phyloP scores from a whole-genome alignment of 805 yeast genomes.

The Saccharomyces eubayanus region DNA sequence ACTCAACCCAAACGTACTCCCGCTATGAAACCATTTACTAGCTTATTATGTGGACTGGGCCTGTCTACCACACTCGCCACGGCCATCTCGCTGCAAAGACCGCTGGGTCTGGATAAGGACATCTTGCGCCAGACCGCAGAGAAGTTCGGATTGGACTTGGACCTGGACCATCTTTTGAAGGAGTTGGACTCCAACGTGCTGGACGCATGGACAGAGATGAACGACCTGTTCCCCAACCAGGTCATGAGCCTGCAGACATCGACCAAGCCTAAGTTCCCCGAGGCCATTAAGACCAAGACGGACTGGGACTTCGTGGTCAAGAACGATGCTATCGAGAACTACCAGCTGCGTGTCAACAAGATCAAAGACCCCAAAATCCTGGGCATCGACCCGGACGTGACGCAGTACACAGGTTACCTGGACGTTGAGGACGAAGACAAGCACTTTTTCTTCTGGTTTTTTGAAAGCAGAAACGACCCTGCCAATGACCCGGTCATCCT shows the following conservation, averaged over 20 bases:
- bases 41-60: not conserved
- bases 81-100: not conserved
- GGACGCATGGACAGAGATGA: not conserved
- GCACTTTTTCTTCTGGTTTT: slow-evolving; percentile 79
- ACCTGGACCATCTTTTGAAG: not conserved
- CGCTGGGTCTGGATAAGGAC: not conserved
- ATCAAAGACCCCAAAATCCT: slow-evolving; percentile 49
- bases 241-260: slow-evolving; percentile 41
- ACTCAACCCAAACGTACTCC: not conserved
- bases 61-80: not conserved
- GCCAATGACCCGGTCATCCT: slow-evolving; percentile 72
- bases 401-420: slow-evolving; percentile 79
- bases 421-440: slow-evolving; percentile 78
- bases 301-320: slow-evolving; percentile 27
- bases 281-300: slow-evolving; percentile 15
- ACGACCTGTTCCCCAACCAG: slow-evolving; percentile 45
- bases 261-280: slow-evolving; percentile 38
- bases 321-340: slow-evolving; percentile 35
- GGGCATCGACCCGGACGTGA: slow-evolving; percentile 67
- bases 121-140: not conserved
- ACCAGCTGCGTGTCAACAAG: slow-evolving; percentile 54
- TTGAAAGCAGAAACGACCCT: slow-evolving; percentile 87
- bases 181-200: not conserved
- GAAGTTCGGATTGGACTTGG: not conserved
- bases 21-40: not conserved